Evolutionary conservation across 192 early-diverging fungal genomes (phyloP).

Genomic region (Spinellus fusiger): DNA sequence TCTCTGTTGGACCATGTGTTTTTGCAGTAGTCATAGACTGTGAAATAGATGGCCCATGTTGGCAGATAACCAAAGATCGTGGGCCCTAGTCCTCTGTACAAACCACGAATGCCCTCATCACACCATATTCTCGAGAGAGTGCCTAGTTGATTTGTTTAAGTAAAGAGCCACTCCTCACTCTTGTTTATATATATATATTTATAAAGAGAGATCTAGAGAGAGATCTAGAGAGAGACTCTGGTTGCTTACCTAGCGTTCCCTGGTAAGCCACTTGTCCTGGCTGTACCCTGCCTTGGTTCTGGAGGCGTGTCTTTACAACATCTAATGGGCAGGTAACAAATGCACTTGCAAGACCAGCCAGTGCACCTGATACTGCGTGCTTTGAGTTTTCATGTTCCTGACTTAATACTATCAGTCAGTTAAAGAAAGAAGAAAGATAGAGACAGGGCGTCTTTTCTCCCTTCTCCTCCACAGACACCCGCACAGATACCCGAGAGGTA

Average conservation of each 20-base stretch:
- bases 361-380: conserved; percentile 77
- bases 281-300: conserved; percentile 64
- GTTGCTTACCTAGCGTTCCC: conserved; percentile 44
- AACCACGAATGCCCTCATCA: conserved; percentile 82
- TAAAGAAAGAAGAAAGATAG: background rate
- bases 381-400: conserved; percentile 53
- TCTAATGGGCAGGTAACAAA: conserved; percentile 88
- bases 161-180: too few relatives aligned
- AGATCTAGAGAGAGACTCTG: background rate
- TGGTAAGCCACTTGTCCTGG: conserved; percentile 39
- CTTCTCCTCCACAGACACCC: background rate
- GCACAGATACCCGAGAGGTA: background rate
- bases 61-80: conserved; percentile 89
- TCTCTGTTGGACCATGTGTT: background rate
- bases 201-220: background rate
- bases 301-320: conserved; percentile 89
- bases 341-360: conserved; percentile 74
- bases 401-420: background rate
- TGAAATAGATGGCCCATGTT: conserved; percentile 91
- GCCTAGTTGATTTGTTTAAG: too few relatives aligned
- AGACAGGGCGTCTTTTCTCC: background rate
- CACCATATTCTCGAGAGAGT: conserved; percentile 71
- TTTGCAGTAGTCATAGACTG: conserved; percentile 82
- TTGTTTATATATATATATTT: too few relatives aligned
- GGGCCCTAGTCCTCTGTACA: conserved; percentile 85